These are phyloP conservation scores for Kwoniella dendrophila DNA, from an alignment of 768 basidiomycete species.

Conservation along the genomic window DNA sequence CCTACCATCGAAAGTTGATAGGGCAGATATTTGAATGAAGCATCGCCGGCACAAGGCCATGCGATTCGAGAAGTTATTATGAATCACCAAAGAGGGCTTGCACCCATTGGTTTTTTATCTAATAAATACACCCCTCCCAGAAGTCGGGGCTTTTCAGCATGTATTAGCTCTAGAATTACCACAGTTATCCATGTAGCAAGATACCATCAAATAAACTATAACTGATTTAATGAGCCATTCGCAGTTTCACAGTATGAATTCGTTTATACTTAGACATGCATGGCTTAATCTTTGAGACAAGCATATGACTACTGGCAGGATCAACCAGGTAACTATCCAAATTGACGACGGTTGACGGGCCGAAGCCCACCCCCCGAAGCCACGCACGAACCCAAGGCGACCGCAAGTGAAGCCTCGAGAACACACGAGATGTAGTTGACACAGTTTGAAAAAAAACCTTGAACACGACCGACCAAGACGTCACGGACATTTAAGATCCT, in stretches of 20 bases:
- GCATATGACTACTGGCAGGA: conserved; percentile 83
- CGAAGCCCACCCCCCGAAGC: neutral
- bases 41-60: conserved; percentile 73
- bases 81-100: conserved; percentile 64
- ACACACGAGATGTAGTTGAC: conserved; percentile 7
- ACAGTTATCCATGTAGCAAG: conserved; percentile 78
- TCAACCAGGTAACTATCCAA: conserved; percentile 77
- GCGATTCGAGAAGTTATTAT: conserved; percentile 74
- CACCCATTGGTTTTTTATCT: conserved; percentile 66
- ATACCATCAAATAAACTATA: conserved; percentile 78
- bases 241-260: conserved; percentile 75
- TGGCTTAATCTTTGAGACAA: conserved; percentile 83
- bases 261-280: conserved; percentile 79
- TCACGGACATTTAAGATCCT: conserved; percentile 61
- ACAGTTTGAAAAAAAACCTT: neutral
- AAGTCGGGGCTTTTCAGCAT: conserved; percentile 73
- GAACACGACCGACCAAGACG: conserved; percentile 19
- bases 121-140: conserved; percentile 71
- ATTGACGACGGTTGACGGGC: conserved; percentile 10
- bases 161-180: conserved; percentile 77
- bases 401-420: conserved; percentile 27
- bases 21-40: conserved; percentile 72
- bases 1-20: conserved; percentile 77
- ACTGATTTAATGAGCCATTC: conserved; percentile 83
- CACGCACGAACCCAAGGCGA: conserved; percentile 24